These are phyloP conservation scores for Cryptosporidium felis DNA, from an alignment of 169 alveolate species.

Conservation along the genomic window DNA sequence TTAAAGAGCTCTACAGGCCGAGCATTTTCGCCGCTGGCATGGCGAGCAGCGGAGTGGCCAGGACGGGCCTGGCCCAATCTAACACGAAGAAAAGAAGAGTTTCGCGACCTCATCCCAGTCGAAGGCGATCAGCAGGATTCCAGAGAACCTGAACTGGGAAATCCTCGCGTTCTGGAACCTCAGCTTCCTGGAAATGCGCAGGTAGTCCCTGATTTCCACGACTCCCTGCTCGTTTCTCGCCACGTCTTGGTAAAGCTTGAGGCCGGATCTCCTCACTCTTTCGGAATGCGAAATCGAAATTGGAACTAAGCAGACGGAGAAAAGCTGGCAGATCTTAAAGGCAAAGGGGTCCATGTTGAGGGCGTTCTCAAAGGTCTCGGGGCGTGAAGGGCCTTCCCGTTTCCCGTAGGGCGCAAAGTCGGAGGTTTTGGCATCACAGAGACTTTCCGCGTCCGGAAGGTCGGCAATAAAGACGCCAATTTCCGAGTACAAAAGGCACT, in stretches of 20 bases:
- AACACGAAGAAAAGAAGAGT: constrained; percentile 6
- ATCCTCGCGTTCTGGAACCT: constrained; percentile 13
- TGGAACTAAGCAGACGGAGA: constrained; percentile 39
- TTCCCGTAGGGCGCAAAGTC: not conserved
- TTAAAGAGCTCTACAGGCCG: too few species aligned
- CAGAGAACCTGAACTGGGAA: constrained; percentile 44
- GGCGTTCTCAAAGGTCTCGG: not conserved
- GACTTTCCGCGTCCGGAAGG: not conserved
- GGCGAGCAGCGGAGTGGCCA: too few species aligned
- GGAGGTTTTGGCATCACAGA: constrained; percentile 28
- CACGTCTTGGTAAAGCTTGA: constrained; percentile 42
- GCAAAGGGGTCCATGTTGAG: constrained; percentile 21
- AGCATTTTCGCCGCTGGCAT: too few species aligned
- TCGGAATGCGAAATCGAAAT: not conserved
- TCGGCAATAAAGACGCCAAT: constrained; percentile 35
- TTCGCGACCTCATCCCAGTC: constrained; percentile 32
- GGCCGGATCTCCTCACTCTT: not conserved
- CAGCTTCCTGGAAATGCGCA: constrained; percentile 20
- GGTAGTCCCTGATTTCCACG: constrained; percentile 18
- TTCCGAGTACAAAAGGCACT: constrained; percentile 45
- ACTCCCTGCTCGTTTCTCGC: constrained; percentile 25
- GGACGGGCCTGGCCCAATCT: too few species aligned
- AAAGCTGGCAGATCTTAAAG: constrained; percentile 31
- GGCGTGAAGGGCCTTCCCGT: not conserved
- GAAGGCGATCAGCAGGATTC: constrained; percentile 26